phyloP scores from a whole-genome alignment of 805 yeast genomes.

The Isabelozyma rhagii region DNA sequence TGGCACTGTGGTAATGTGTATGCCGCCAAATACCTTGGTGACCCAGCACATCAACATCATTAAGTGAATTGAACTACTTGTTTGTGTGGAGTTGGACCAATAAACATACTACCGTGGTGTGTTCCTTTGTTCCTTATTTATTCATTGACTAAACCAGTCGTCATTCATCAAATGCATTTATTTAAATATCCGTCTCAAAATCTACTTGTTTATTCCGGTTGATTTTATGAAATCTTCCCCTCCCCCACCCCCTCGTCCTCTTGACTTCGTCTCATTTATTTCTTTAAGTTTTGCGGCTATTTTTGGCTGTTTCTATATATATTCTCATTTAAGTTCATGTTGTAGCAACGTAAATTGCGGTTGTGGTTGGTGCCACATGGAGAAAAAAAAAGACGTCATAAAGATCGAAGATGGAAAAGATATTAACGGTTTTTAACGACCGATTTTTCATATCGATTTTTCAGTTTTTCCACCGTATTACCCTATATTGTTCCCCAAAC shows the following conservation, averaged over 20 bases:
- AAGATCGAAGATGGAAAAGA: background rate
- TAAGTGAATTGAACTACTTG: slow-evolving; percentile 7
- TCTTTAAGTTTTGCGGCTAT: background rate
- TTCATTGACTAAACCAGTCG: background rate
- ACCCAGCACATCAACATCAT: slow-evolving; percentile 62
- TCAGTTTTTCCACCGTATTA: background rate
- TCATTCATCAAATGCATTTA: background rate
- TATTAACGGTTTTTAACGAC: background rate
- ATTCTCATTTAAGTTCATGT: too few species aligned
- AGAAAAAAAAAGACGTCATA: background rate
- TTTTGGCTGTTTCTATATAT: background rate
- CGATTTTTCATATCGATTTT: background rate
- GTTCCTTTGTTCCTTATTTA: background rate
- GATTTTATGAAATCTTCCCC: background rate
- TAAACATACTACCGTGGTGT: too few species aligned
- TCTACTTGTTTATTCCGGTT: background rate
- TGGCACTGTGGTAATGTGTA: slow-evolving; percentile 99
- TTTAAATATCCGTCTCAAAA: background rate
- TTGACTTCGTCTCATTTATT: too few species aligned
- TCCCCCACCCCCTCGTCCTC: too few species aligned
- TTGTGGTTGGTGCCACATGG: background rate
- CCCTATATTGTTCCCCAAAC: background rate
- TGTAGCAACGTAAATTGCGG: too few species aligned
- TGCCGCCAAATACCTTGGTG: slow-evolving; percentile 84
- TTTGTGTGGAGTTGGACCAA: too few species aligned